A percentile compares a stretch with the other conserved stretches of the same genome.
Conservation (phyloP, 345 rosid species). For the Syzygium oleosum region DNA sequence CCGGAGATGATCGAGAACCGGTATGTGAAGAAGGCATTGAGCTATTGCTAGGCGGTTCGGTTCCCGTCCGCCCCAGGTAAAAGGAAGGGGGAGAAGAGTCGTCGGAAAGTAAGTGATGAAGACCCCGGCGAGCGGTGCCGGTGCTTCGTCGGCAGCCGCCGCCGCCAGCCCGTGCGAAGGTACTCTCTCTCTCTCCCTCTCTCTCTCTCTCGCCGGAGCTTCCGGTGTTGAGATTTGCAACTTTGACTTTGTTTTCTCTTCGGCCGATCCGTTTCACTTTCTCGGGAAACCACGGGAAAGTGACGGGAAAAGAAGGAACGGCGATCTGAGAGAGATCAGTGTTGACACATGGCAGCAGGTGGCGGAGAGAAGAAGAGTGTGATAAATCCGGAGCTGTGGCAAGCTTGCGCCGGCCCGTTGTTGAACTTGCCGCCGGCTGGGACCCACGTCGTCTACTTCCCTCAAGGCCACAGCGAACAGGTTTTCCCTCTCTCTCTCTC, state of each 20-base stretch:
- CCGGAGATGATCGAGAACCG: background rate
- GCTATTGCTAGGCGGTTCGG: background rate
- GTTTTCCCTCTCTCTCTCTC: conserved; percentile 10
- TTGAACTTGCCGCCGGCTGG: conserved; percentile 54
- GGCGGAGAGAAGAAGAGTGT: conserved; percentile 38
- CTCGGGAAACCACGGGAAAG: background rate
- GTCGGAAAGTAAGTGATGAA: conserved; percentile 20
- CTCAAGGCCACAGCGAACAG: conserved; percentile 83
- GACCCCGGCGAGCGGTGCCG: conserved; percentile 28
- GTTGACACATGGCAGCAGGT: conserved; percentile 11
- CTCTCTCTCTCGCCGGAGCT: background rate
- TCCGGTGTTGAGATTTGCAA: background rate
- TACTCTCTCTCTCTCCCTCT: background rate
- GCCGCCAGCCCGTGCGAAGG: conserved; percentile 30
- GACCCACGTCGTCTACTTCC: conserved; percentile 65
- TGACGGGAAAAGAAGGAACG: background rate
- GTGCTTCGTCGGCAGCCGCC: conserved; percentile 9
- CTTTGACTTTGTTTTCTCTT: background rate
- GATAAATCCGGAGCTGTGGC: conserved; percentile 65
- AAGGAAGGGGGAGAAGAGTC: background rate
- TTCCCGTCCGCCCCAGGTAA: background rate
- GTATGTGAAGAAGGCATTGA: background rate
- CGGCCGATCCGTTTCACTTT: background rate
- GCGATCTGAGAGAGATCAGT: background rate
- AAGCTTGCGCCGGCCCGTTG: conserved; percentile 69